Evolutionary conservation across 2,329 filamentous ascomycete species (phyloP), one percentile per base, ranked within the genome.

Genomic region (Trichoderma semiorbis): DNA sequence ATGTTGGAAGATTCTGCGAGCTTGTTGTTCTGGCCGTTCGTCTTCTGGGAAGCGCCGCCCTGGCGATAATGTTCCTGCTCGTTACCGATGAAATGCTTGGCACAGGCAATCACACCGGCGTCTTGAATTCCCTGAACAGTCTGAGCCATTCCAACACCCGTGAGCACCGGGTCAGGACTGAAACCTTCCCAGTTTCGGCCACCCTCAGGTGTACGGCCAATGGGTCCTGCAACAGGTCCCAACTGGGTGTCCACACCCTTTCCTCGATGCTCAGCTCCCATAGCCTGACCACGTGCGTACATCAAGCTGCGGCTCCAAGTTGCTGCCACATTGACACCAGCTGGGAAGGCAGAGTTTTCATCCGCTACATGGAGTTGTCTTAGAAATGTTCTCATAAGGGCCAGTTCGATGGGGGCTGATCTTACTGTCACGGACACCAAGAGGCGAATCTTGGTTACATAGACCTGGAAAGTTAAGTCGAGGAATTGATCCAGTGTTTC

Each of bases 111-210:
- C 30, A 84, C 84, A 79, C 88, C 95, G 85, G 85, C 89, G 83
- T 90, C 93, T 91, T 96, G 93, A 65, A 94, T 92, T 47, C 92
- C 93, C 74, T 88, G 85, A 75, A 95, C 88, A 1, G 91, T 92
- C 77, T 93, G 87, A 21, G 87, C 88, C 72, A 92, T 91, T 69
- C 92, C 84, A 72, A 89, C 85, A 28, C 93, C 93, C 1, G 92
- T 90, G 6, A 94, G 84, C 12, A 90, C 89, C 0, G 92, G 91
- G 76, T 94, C 92, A 5, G 88, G 82, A 1, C 90, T 91, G 77
- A 94, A 94, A 0, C 89, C 89, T 78, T 94, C 92, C 92, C 92
- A 94, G 73, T 90, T 93, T 43, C 92, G 86, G 1, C 92, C 92
- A 5, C 90, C 92, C 18, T 89, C 84, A 0, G 92, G 91, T 66